Base-by-base conservation (phyloP, 176 grass and related monocot species). In the Stipa capillata region DNA sequence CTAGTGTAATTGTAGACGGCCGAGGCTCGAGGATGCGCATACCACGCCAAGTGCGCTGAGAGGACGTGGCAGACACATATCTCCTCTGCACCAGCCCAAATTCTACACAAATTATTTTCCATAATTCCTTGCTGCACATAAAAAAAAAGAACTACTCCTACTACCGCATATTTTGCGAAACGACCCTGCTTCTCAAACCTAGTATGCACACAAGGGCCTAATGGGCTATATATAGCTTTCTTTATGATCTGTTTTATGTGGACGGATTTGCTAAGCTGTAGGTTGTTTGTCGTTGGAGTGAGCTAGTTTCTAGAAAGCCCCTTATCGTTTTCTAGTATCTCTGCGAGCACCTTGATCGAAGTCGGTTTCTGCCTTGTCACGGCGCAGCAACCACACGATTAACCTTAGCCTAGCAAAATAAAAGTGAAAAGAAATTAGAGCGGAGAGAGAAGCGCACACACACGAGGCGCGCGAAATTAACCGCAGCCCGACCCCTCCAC, bases 21-120 rank as follows among this genome's bases (percentile, higher is more conserved):
- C n/a, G n/a, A n/a, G n/a, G n/a, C n/a, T n/a, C n/a, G n/a, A n/a
- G n/a, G n/a, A n/a, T n/a, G n/a, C n/a, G 39, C 56, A 40, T 25
- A 70, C 79, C 85, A 77, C 85, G 72, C 36, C 65, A 83, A 83
- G 85, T 78, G 80, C 80, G 80, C 29, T 58, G 16, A 14, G n/a
- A 39, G 17, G 79, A 63, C 79, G 85, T 87, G 85, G 56, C 56
- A 9, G 25, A 29, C 10, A 14, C 4, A 16, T 44, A 21, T 29
- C 80, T 42, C 57, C 18, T 27, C 58, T 45, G 43, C 58, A n/a
- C n/a, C 73, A 60, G 16, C 32, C 11, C 51, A 39, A 73, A 55
- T 55, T 73, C 27, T 45, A 60, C 64, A 12, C 17, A 65, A 56
- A 76, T 85, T 55, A n/a, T 44, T 36, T 32, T 33, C 43, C 12